These are phyloP conservation scores for Hygrocybe coccinea DNA, from an alignment of 768 basidiomycete genomes.

Conservation along the genomic window DNA sequence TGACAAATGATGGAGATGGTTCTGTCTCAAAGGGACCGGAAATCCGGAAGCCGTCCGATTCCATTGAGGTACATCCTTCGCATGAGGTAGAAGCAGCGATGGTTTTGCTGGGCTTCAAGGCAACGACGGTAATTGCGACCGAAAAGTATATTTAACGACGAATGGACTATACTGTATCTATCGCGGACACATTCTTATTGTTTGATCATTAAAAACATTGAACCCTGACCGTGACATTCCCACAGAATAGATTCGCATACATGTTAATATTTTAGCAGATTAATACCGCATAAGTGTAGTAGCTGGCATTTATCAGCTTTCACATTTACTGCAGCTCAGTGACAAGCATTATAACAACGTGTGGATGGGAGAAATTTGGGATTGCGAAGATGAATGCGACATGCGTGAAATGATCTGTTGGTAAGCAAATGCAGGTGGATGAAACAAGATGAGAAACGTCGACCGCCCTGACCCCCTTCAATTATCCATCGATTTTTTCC, in stretches of 20 bases:
- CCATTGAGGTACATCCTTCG: background rate
- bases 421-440: background rate
- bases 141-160: background rate
- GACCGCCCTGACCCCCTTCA: background rate
- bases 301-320: too few species aligned
- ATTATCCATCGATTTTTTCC: constrained; percentile 46
- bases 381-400: background rate
- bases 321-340: too few species aligned
- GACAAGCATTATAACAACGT: background rate
- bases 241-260: too few species aligned
- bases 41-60: background rate
- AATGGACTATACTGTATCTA: background rate
- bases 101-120: constrained; percentile 7
- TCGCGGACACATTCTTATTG: background rate
- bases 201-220: too few species aligned
- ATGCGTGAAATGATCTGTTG: background rate
- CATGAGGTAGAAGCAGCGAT: constrained; percentile 8
- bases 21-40: background rate
- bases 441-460: background rate
- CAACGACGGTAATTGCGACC: background rate
- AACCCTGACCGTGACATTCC: too few species aligned
- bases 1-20: background rate
- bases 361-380: background rate
- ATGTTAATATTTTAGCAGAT: too few species aligned
- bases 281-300: too few species aligned